Conservation (phyloP, 768 basidiomycete species). For the Amanita brunnescens region DNA sequence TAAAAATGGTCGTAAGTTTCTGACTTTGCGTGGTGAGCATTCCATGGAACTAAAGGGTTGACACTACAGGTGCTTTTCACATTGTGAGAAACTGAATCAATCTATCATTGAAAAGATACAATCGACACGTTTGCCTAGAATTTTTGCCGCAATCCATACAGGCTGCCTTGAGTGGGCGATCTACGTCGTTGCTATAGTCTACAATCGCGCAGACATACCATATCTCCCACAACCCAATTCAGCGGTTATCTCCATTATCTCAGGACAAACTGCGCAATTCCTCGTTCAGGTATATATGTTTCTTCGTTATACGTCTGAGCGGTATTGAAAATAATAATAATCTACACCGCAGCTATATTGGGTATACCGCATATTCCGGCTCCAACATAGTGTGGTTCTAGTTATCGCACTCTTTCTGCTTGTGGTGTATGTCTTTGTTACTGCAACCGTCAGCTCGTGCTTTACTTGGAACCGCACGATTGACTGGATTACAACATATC, state of each 20-base stretch:
- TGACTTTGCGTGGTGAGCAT: too few relatives aligned
- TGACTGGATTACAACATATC: not conserved
- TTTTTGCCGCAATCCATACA: not conserved
- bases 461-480: not conserved
- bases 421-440: not conserved
- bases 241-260: not conserved
- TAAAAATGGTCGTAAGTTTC: not conserved
- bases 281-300: conserved; percentile 1
- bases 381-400: not conserved
- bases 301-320: not conserved
- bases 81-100: not conserved
- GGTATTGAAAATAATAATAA: not conserved
- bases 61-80: not conserved
- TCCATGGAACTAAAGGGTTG: too few relatives aligned
- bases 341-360: not conserved
- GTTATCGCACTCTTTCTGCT: not conserved
- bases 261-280: not conserved
- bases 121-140: not conserved
- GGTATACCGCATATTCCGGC: conserved; percentile 1
- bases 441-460: not conserved
- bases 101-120: not conserved
- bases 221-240: not conserved
- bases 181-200: not conserved
- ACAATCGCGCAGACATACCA: not conserved
- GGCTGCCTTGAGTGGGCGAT: not conserved